phyloP scores from a whole-genome alignment of 441 rosid species.

The Euphorbia schlechtendalii region DNA sequence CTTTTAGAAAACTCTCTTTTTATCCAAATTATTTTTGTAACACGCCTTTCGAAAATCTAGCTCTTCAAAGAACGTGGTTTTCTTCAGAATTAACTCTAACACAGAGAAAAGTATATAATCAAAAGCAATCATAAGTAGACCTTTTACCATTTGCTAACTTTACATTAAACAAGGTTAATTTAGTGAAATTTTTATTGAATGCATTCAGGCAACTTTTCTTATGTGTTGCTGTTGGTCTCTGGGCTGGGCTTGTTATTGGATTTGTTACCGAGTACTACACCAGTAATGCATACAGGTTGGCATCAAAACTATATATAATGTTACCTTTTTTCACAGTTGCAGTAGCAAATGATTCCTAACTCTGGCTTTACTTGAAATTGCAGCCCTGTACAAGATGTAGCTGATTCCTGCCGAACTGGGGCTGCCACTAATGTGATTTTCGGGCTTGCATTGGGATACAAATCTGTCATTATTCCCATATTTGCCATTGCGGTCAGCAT shows the following conservation, averaged over 20 bases:
- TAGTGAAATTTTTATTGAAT: neutral
- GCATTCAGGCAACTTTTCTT: slow-evolving; percentile 54
- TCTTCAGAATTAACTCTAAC: neutral
- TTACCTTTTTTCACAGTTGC: neutral
- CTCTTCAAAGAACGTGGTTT: neutral
- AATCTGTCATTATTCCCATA: slow-evolving; percentile 68
- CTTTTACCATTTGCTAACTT: neutral
- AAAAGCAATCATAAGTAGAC: neutral
- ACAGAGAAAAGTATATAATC: neutral
- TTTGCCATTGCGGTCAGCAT: slow-evolving; percentile 58
- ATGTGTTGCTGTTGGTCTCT: slow-evolving; percentile 87
- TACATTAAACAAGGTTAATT: neutral
- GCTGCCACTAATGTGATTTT: slow-evolving; percentile 76
- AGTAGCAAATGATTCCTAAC: slow-evolving; percentile 3
- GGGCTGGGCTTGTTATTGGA: slow-evolving; percentile 95
- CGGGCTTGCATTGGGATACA: slow-evolving; percentile 72
- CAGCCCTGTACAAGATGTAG: slow-evolving; percentile 74
- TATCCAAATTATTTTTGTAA: too few relatives aligned
- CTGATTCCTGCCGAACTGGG: slow-evolving; percentile 67
- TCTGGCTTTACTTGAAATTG: slow-evolving; percentile 8
- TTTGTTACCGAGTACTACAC: slow-evolving; percentile 89
- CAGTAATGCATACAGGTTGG: slow-evolving; percentile 88
- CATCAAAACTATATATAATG: slow-evolving; percentile 3
- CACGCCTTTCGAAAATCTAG: neutral
- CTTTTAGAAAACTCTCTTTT: neutral